Base-by-base conservation (phyloP, 2,329 filamentous ascomycete species). In the Bipolaris oryzae region DNA sequence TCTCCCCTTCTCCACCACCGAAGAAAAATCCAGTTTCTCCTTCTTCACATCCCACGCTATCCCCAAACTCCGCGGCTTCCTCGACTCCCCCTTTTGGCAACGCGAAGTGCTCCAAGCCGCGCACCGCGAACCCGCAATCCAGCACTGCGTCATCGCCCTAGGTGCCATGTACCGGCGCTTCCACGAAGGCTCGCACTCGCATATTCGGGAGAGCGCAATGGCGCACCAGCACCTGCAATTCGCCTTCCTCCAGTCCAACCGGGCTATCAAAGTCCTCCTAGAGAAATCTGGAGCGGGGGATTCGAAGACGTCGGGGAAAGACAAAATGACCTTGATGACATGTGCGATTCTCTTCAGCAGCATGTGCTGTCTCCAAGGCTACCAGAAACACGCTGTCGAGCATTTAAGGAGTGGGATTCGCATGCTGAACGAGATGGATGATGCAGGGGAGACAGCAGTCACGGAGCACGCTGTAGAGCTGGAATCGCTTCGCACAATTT, bases 101-200 rank as follows among this genome's bases (percentile, higher is more conserved):
- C 62, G 65, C 20, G 68, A 74, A 43, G 43, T 74, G 11, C 58
- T 74, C 1, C 70, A 72, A 37, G 72, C 73, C 2, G 68, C 70
- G n/a, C 66, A 74, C 37, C 64, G 62, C n/a, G 55, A 68, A 50
- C 64, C 68, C 5, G 62, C 69, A 6, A 68, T 75, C 7, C 67
- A 71, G 37, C 67, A 75, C 46, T 70, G 71, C 13, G 42, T 74
- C 11, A 61, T 72, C 23, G 70, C 70, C 18, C 55, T 75, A 9
- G 71, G 69, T 41, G 68, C 73, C 6, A 68, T 74, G 66, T 69
- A 75, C 50, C 68, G 68, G 18, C 67, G 69, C n/a, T 69, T 72
- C 51, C 67, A 66, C 23, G 58, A 64, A 21, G 64, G 69, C 1
- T 37, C 45, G 0, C 44, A 57, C 20, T 63, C 72, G 21, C 55